Conservation (phyloP, 495 filamentous ascomycete species). For the Acidomyces sp. region DNA sequence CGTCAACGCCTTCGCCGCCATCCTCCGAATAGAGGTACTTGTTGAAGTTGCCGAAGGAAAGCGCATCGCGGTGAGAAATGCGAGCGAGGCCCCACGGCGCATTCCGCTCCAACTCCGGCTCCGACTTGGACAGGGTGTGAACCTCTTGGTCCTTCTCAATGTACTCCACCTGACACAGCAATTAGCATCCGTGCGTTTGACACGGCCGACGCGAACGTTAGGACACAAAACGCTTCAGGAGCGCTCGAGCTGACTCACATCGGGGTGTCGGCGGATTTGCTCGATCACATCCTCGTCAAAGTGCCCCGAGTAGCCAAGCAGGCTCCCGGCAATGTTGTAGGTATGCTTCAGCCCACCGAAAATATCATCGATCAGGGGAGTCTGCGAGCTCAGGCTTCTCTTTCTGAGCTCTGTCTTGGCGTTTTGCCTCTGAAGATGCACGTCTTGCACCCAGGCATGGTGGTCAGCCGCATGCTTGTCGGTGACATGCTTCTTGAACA, state of each 20-base stretch:
- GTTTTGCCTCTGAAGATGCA: slow-evolving; percentile 49
- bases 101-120: slow-evolving; percentile 60
- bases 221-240: too few species aligned
- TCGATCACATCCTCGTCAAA: slow-evolving; percentile 90
- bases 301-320: slow-evolving; percentile 88
- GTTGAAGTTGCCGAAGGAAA: slow-evolving; percentile 87
- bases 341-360: slow-evolving; percentile 89
- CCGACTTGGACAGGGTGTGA: slow-evolving; percentile 49
- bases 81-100: slow-evolving; percentile 96
- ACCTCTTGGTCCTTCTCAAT: slow-evolving; percentile 91
- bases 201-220: too few species aligned
- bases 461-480: slow-evolving; percentile 54
- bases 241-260: slow-evolving; percentile 69
- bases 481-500: slow-evolving; percentile 91
- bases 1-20: slow-evolving; percentile 95
- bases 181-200: slow-evolving; percentile 2
- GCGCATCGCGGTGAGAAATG: slow-evolving; percentile 82
- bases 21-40: slow-evolving; percentile 89
- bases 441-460: slow-evolving; percentile 83
- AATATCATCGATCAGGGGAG: slow-evolving; percentile 53
- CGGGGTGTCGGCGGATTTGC: slow-evolving; percentile 86
- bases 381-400: slow-evolving; percentile 70
- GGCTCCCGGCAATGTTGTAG: slow-evolving; percentile 69
- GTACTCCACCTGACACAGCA: slow-evolving; percentile 63
- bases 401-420: slow-evolving; percentile 69